Evolutionary conservation across 2,329 filamentous ascomycete genomes (phyloP).

Genomic region (Beauveria rudraprayagi): DNA sequence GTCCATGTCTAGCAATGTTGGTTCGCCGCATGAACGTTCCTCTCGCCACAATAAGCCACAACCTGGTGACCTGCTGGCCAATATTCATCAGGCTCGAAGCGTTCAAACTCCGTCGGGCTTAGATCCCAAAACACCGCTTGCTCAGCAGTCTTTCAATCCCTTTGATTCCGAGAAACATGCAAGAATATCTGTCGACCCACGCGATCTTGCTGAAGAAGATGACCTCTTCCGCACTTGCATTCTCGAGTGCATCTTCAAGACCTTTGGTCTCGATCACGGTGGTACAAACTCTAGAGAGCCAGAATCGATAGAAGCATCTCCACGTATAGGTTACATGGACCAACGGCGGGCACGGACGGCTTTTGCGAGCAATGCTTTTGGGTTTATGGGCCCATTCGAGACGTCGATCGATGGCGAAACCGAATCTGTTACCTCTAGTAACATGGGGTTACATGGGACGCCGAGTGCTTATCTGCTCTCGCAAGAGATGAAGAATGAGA

Average conservation of each 20-base stretch:
- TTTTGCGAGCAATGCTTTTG: constrained; percentile 69
- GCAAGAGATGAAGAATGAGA: constrained; percentile 79
- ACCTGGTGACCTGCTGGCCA: constrained; percentile 72
- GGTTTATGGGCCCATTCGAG: constrained; percentile 81
- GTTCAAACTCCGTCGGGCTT: constrained; percentile 34
- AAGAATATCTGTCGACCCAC: constrained; percentile 52
- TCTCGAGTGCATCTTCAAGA: constrained; percentile 90
- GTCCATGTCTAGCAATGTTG: constrained; percentile 34
- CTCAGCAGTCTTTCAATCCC: constrained; percentile 45
- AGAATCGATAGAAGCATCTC: constrained; percentile 77
- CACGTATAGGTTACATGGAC: constrained; percentile 76
- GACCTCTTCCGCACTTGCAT: constrained; percentile 82
- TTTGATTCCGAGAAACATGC: constrained; percentile 45
- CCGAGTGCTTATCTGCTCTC: constrained; percentile 59
- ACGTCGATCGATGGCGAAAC: constrained; percentile 68
- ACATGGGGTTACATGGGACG: constrained; percentile 50
- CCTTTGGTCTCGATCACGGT: constrained; percentile 70
- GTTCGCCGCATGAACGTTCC: constrained; percentile 33
- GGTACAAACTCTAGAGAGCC: constrained; percentile 57
- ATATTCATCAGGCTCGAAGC: constrained; percentile 61
- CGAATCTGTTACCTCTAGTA: constrained; percentile 72
- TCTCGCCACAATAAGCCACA: constrained; percentile 44
- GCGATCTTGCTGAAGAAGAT: constrained; percentile 83
- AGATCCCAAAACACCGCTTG: constrained; percentile 35
- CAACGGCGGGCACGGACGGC: constrained; percentile 69